Conservation (phyloP, 768 basidiomycete species). For the Calocybe cyanea region DNA sequence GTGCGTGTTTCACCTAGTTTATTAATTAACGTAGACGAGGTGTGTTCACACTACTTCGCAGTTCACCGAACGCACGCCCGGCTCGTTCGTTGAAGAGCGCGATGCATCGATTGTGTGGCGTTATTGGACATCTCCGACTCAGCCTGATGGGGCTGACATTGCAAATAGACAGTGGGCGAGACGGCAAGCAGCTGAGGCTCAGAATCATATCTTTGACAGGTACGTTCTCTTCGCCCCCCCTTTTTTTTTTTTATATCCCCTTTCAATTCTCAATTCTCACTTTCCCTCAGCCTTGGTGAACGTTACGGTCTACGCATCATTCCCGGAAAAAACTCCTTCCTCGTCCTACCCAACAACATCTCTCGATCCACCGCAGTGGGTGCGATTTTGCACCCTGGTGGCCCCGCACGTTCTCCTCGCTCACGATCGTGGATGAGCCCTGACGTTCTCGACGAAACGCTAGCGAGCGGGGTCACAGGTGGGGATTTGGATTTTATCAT, state of each 20-base stretch:
- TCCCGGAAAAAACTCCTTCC: constrained; percentile 74
- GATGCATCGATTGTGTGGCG: constrained; percentile 83
- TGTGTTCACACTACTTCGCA: constrained; percentile 22
- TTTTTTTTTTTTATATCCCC: neutral
- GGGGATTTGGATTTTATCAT: constrained; percentile 57
- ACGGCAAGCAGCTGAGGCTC: constrained; percentile 84
- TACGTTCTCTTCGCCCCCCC: constrained; percentile 14
- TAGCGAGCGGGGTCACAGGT: constrained; percentile 21
- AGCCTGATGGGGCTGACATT: constrained; percentile 26
- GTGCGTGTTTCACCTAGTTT: constrained; percentile 39
- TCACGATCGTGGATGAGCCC: constrained; percentile 38
- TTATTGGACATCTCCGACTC: constrained; percentile 62
- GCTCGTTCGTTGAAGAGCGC: constrained; percentile 80
- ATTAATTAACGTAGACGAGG: neutral
- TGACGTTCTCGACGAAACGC: constrained; percentile 21
- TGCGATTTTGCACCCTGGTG: constrained; percentile 69
- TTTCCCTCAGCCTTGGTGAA: constrained; percentile 59
- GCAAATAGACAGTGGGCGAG: constrained; percentile 78
- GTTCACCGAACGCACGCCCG: constrained; percentile 89
- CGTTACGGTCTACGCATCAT: constrained; percentile 82
- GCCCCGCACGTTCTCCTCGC: constrained; percentile 37
- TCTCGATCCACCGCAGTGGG: constrained; percentile 82
- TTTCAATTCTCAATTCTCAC: neutral
- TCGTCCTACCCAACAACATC: constrained; percentile 78
- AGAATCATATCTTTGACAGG: constrained; percentile 89